These are phyloP conservation scores for Penicillium nordicum DNA, from an alignment of 2,329 filamentous ascomycete genomes.

Conservation along the genomic window DNA sequence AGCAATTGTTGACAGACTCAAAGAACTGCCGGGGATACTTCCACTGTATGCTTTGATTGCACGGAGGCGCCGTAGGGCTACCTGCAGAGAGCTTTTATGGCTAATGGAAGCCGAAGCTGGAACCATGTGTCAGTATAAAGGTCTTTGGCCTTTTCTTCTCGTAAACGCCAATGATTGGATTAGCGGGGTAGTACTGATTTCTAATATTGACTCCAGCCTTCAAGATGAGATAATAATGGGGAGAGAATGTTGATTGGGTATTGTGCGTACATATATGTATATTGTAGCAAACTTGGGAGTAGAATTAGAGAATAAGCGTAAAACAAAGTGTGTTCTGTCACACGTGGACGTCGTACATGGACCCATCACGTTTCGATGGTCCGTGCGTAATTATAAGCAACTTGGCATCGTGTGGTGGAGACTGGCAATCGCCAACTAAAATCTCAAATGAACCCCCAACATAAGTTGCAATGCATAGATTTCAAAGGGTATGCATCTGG, in stretches of 20 bases:
- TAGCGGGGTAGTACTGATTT: neutral
- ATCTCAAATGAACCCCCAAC: neutral
- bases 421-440: neutral
- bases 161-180: neutral
- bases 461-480: neutral
- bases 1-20: neutral
- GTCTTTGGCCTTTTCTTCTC: neutral
- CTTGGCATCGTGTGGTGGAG: neutral
- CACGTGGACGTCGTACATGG: neutral
- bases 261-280: neutral
- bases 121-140: neutral
- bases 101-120: neutral
- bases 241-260: neutral
- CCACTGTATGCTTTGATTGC: neutral
- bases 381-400: neutral
- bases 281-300: neutral
- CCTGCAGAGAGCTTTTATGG: neutral
- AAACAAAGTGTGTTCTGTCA: neutral
- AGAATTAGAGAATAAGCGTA: conserved; percentile 1
- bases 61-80: conserved; percentile 1
- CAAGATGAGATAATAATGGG: too few species aligned
- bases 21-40: neutral
- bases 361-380: conserved; percentile 3
- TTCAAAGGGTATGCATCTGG: neutral
- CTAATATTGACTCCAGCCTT: neutral